Percentiles rank a stretch among this genome's conserved stretches.
Conservation (phyloP, 176 grass and related monocot genomes). For the Eleusine coracana region DNA sequence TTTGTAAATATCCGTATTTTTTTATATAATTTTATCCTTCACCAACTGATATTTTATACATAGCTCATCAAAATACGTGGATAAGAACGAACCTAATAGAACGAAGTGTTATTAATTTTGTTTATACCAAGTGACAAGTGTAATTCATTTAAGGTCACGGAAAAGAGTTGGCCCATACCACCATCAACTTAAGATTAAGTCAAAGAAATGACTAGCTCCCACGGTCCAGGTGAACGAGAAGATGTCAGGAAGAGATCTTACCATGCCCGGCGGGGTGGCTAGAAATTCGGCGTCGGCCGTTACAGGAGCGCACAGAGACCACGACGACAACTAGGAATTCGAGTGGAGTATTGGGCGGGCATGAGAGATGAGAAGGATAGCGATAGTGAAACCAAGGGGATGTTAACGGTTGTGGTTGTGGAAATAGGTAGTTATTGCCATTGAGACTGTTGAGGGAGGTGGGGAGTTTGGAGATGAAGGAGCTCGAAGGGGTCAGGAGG, state of each 20-base stretch:
- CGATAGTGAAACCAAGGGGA: neutral
- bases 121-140: too few species aligned
- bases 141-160: neutral
- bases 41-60: too few species aligned
- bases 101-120: neutral
- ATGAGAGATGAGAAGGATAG: neutral
- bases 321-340: too few species aligned
- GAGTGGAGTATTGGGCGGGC: neutral
- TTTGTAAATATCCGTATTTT: too few species aligned
- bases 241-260: neutral
- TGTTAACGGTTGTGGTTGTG: neutral
- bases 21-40: too few species aligned
- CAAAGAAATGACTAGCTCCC: neutral
- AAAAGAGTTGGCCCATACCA: neutral
- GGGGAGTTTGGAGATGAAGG: too few species aligned
- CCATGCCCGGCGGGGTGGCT: neutral
- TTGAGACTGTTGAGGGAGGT: neutral
- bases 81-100: conserved; percentile 2
- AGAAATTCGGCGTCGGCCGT: neutral
- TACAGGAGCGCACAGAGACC: neutral
- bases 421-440: neutral
- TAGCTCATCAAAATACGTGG: too few species aligned
- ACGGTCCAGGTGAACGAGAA: neutral
- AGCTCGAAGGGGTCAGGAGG: too few species aligned
- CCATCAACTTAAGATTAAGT: neutral